Base-by-base conservation (phyloP, 768 basidiomycete species). In the Lepiota subincarnata region DNA sequence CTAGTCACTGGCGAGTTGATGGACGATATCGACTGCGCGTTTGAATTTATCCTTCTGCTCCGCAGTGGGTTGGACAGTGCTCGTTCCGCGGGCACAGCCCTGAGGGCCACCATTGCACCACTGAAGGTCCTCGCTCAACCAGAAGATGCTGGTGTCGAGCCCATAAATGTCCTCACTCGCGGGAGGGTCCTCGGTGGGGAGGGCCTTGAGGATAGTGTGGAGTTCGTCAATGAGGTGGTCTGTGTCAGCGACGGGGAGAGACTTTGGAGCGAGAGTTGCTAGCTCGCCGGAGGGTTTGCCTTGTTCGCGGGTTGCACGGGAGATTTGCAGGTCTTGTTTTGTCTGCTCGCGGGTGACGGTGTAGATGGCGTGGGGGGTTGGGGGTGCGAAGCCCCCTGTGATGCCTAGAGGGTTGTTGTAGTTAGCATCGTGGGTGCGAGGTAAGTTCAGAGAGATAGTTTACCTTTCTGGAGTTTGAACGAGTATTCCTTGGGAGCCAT, bases 141-240 rank as follows among this genome's bases (percentile, higher is more conserved):
- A 85, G 5, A 76, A 70, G 56, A 89, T 87, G 65, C 83, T 81
- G 7, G 75, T 84, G 64, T 88, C 74, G 57, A 82, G 57, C 0
- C 83, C 84, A 58, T 92, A 92, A 49, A 90, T 83, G 62, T 92
- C 88, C 65, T 86, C 71, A 41, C 78, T 81, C 1, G 84, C 85
- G 0, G 78, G 77, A 24, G 82, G 79, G 1, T 60, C 43, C 62
- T 82, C 81, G 1, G 70, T 77, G 2, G 86, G 87, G 35, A 89
- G 58, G 0, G 62, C 59, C 63, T 81, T 81, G 52, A 92, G 67
- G 65, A 90, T 85, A 4, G 18, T 41, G 35, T 83, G 70, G 28
- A 92, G 74, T 62, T 85, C 86, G 19, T 76, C 72, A 41, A 88
- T 66, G 47, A 83, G 78, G 0, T 64, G 59, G 8, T 63, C 47